Percentiles rank a stretch among this genome's conserved stretches.
These are phyloP conservation scores for Carpinus fangiana DNA, from an alignment of 306 rosid genomes.

Conservation along the genomic window DNA sequence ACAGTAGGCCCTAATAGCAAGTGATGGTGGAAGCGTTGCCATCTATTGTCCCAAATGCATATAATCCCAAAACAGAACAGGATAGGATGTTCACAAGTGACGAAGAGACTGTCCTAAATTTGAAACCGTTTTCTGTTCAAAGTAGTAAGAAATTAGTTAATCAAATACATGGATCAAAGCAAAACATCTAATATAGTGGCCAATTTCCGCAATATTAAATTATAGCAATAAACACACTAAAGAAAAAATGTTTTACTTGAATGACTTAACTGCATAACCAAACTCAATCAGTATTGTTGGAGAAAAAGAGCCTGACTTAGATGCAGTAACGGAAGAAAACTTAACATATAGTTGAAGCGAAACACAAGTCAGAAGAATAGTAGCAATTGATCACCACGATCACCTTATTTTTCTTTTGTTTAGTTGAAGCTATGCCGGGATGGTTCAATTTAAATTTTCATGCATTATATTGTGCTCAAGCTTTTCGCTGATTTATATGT, in stretches of 20 bases:
- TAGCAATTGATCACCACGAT: neutral
- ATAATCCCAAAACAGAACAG: slow-evolving; percentile 22
- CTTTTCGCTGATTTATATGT: no score
- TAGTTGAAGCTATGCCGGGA: no score
- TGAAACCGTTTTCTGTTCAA: slow-evolving; percentile 5
- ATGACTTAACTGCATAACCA: neutral
- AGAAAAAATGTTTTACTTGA: neutral
- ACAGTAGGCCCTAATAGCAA: slow-evolving; percentile 29
- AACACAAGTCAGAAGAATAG: neutral
- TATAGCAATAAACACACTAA: neutral
- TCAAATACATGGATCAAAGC: neutral
- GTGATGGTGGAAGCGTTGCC: slow-evolving; percentile 54
- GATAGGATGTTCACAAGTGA: slow-evolving; percentile 12
- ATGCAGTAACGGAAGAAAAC: neutral
- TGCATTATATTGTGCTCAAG: no score
- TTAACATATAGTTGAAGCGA: neutral
- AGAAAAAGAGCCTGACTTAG: neutral
- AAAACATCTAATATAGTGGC: neutral
- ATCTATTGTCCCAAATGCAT: slow-evolving; percentile 32
- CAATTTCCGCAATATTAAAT: neutral
- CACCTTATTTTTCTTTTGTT: neutral
- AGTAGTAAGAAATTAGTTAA: neutral
- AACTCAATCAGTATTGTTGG: neutral
- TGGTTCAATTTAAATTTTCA: no score
- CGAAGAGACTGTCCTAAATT: slow-evolving; percentile 13